A percentile compares a stretch with the other conserved stretches of the same genome.
These are phyloP conservation scores for Graphium sp. DNA, from an alignment of 2,329 filamentous ascomycete genomes.

Conservation along the genomic window DNA sequence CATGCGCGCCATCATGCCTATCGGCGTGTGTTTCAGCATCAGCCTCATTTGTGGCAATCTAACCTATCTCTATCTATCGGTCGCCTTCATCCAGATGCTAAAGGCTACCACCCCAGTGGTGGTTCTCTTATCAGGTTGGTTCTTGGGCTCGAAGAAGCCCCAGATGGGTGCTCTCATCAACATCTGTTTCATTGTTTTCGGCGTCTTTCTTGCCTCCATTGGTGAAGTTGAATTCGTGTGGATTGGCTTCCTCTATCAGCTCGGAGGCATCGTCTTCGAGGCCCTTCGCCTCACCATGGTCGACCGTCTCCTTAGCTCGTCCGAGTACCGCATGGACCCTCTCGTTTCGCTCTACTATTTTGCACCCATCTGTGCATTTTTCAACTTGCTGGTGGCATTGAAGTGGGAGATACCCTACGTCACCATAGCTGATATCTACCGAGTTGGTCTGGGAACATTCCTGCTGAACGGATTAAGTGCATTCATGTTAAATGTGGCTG, in stretches of 20 bases:
- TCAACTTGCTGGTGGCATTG: conserved; percentile 62
- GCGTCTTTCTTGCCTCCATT: conserved; percentile 85
- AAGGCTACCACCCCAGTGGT: conserved; percentile 96
- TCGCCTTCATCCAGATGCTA: conserved; percentile 98
- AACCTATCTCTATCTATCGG: conserved; percentile 87
- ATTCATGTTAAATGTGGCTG: conserved; percentile 70
- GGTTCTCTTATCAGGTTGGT: conserved; percentile 80
- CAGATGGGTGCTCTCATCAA: conserved; percentile 82
- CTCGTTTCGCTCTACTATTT: conserved; percentile 84
- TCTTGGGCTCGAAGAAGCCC: conserved; percentile 65
- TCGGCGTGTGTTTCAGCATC: conserved; percentile 89
- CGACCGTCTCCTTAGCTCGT: conserved; percentile 62
- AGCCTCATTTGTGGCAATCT: conserved; percentile 93
- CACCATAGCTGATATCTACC: conserved; percentile 51
- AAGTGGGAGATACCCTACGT: conserved; percentile 58
- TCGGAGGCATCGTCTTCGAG: conserved; percentile 65
- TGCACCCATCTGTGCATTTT: conserved; percentile 65
- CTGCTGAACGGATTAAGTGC: conserved; percentile 63
- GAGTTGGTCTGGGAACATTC: conserved; percentile 57
- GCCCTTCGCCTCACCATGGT: conserved; percentile 73
- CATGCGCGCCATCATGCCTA: conserved; percentile 82
- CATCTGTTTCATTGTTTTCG: conserved; percentile 85
- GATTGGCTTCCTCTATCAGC: conserved; percentile 64
- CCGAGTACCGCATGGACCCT: conserved; percentile 85
- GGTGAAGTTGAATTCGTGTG: conserved; percentile 90